Evolutionary conservation across 495 filamentous ascomycete genomes (phyloP).

Genomic region (Penicillium samsonianum): DNA sequence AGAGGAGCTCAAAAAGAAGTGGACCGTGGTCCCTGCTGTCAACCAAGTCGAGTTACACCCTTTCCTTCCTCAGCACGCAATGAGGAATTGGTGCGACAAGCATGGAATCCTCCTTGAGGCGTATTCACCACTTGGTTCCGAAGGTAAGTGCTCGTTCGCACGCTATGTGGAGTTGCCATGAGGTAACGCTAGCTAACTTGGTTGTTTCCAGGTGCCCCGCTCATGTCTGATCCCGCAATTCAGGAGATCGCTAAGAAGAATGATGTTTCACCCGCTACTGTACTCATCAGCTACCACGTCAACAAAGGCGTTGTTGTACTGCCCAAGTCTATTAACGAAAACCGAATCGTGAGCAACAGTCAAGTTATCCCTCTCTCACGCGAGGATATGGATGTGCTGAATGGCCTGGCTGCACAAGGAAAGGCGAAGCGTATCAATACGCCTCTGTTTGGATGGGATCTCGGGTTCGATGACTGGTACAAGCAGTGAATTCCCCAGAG

Average conservation of each 20-base stretch:
- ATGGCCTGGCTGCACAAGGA: constrained; percentile 26
- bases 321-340: constrained; percentile 36
- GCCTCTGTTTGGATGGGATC: constrained; percentile 27
- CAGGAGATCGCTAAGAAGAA: constrained; percentile 26
- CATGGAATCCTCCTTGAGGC: constrained; percentile 22
- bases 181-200: constrained; percentile 7
- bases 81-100: constrained; percentile 22
- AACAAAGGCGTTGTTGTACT: constrained; percentile 37
- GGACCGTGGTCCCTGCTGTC: constrained; percentile 59
- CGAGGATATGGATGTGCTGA: constrained; percentile 33
- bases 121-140: constrained; percentile 23
- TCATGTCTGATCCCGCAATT: constrained; percentile 21
- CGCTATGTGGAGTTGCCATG: neutral
- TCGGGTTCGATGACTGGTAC: constrained; percentile 25
- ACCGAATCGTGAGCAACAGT: constrained; percentile 33
- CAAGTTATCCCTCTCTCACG: constrained; percentile 29
- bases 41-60: constrained; percentile 83
- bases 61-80: constrained; percentile 64
- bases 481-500: constrained; percentile 13
- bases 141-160: constrained; percentile 15
- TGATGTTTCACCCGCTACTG: constrained; percentile 19
- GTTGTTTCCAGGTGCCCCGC: constrained; percentile 18
- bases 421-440: constrained; percentile 29
- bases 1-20: constrained; percentile 59
- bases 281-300: constrained; percentile 29